These are phyloP conservation scores for Phaeophleospora eucalypticola DNA, from an alignment of 2,329 filamentous ascomycete species.

Conservation along the genomic window DNA sequence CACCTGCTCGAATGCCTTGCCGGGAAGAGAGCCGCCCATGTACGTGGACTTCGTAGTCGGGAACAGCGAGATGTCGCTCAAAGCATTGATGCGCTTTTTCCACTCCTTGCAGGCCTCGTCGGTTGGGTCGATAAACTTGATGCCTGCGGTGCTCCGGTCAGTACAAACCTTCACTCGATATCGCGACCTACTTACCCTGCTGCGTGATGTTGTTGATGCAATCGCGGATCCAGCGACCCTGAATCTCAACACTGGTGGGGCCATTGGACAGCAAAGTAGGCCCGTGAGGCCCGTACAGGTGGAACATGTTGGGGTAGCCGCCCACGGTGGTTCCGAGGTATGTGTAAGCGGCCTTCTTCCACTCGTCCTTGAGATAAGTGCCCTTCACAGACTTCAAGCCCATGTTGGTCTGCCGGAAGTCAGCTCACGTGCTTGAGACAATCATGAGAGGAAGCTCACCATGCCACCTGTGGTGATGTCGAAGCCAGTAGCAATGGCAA, in stretches of 20 bases:
- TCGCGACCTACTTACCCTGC: no score
- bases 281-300: slow-evolving; percentile 39
- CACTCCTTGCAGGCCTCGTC: slow-evolving; percentile 28
- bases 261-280: slow-evolving; percentile 42
- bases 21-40: slow-evolving; percentile 19
- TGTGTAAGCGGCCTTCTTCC: slow-evolving; percentile 38
- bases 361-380: slow-evolving; percentile 31
- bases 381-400: slow-evolving; percentile 36
- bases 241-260: slow-evolving; percentile 37
- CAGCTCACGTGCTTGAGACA: slow-evolving; percentile 35
- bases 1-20: slow-evolving; percentile 28
- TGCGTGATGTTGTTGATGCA: slow-evolving; percentile 24
- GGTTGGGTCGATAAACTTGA: slow-evolving; percentile 31
- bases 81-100: slow-evolving; percentile 29
- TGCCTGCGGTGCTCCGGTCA: slow-evolving; percentile 16
- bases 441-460: slow-evolving; percentile 41
- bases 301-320: slow-evolving; percentile 32
- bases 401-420: slow-evolving; percentile 31
- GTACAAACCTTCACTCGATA: no score
- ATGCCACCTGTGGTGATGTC: slow-evolving; percentile 41
- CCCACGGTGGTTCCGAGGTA: slow-evolving; percentile 43
- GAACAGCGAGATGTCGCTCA: slow-evolving; percentile 27
- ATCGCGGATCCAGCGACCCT: slow-evolving; percentile 37
- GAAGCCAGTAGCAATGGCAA: slow-evolving; percentile 46
- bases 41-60: slow-evolving; percentile 28